Base-by-base conservation (phyloP, 1,284 basidiomycete genomes). In the Sphagnurus paluster region DNA sequence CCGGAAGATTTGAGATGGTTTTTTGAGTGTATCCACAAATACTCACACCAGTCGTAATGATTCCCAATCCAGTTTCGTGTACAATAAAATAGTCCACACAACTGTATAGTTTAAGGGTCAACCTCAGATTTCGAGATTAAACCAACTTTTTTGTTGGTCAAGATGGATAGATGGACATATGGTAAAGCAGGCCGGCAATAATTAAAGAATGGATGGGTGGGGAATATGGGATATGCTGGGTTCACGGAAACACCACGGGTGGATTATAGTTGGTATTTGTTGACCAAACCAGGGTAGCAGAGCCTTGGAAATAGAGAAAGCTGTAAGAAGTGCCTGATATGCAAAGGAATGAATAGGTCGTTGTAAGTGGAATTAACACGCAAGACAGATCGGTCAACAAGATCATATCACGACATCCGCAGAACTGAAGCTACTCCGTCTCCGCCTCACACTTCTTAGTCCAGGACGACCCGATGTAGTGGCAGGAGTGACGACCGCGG, bases 1-100 rank as follows among this genome's bases (percentile, higher is more conserved):
- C 89, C 93, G 24, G 92, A 95, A 49, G 91, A 95, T 66, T 74
- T 95, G 68, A 75, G 77, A 42, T 95, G 84, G 81, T 96, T 95
- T 75, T 80, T 96, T 53, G 80, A 96, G 67, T 93, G 92, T 61
- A 82, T 96, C 32, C 90, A 92, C 65, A 93, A 88, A 66, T 91
- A 94, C 62, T 92, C 70, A n/a, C 21, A 11, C 17, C 39, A 28
- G 6, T n/a, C 39, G 6, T 28, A 2, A 28, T 29, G 39, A 11
- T 19, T 21, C 13, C 7, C 13, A 32, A 14, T 2, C 14, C 14
- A n/a, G n/a, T n/a, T n/a, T n/a, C n/a, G n/a, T n/a, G n/a, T n/a
- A n/a, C n/a, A n/a, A 32, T 26, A 11, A 26, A 26, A 26, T 6
- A 26, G 25, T 11, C 25, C 25, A 26, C 25, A 26, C 11, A 26